Conservation (phyloP, 2,329 filamentous ascomycete genomes). For the Colletotrichum tropicicola region DNA sequence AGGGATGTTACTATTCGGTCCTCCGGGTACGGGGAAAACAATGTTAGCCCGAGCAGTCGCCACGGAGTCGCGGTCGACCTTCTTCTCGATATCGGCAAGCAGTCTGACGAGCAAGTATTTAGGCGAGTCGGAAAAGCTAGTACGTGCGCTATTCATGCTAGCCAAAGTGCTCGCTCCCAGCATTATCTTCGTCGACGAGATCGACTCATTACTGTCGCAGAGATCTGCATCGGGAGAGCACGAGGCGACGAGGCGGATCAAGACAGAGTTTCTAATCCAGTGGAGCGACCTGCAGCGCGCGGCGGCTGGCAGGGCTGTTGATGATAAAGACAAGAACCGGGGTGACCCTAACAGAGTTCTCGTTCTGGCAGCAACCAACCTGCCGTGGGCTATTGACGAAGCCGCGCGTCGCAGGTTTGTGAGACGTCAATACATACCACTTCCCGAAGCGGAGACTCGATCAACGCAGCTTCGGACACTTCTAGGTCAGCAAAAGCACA, state of each 20-base stretch:
- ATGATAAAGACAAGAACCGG: slow-evolving; percentile 70
- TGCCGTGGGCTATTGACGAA: slow-evolving; percentile 98
- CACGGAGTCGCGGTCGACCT: slow-evolving; percentile 92
- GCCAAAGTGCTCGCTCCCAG: slow-evolving; percentile 89
- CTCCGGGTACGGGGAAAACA: slow-evolving; percentile 97
- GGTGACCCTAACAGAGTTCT: slow-evolving; percentile 90
- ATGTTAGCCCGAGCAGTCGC: slow-evolving; percentile 96
- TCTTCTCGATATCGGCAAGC: slow-evolving; percentile 96
- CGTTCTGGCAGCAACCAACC: slow-evolving; percentile 92
- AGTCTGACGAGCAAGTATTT: slow-evolving; percentile 96
- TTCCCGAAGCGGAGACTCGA: slow-evolving; percentile 86
- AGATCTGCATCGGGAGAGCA: slow-evolving; percentile 87
- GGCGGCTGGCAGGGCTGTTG: slow-evolving; percentile 82
- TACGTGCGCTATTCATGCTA: slow-evolving; percentile 89
- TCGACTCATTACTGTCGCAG: slow-evolving; percentile 90
- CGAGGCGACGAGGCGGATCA: slow-evolving; percentile 91
- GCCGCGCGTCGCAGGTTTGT: slow-evolving; percentile 92
- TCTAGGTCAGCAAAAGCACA: slow-evolving; percentile 88
- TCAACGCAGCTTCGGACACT: slow-evolving; percentile 81
- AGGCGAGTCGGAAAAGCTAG: slow-evolving; percentile 95
- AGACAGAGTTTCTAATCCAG: slow-evolving; percentile 97
- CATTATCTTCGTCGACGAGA: slow-evolving; percentile 99
- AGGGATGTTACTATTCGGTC: slow-evolving; percentile 95
- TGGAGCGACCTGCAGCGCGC: slow-evolving; percentile 95
- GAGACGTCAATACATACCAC: slow-evolving; percentile 91